Evolutionary conservation across 148 eudicot species (phyloP).

Genomic region (Amaranthus hypochondriacus): DNA sequence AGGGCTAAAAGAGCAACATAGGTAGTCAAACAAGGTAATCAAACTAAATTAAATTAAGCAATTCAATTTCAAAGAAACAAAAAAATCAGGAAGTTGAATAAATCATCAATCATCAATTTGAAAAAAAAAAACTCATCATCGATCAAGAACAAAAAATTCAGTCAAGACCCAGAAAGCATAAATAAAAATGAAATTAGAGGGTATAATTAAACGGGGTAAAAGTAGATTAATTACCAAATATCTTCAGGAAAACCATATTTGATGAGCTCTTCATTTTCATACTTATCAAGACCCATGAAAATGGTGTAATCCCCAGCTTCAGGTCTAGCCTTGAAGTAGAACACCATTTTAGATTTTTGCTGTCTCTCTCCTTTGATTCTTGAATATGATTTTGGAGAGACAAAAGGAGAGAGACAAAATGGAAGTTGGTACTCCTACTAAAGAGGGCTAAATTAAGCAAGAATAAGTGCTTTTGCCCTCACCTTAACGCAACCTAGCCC

Average conservation of each 20-base stretch:
- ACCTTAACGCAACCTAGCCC: too few species aligned
- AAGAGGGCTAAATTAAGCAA: too few species aligned
- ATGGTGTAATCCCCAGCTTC: slow-evolving; percentile 93
- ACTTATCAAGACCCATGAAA: slow-evolving; percentile 96
- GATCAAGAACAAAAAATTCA: background rate
- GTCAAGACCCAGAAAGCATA: background rate
- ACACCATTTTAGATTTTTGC: slow-evolving; percentile 52
- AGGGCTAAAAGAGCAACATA: background rate
- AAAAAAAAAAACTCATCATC: slow-evolving; percentile 2
- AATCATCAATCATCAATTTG: background rate
- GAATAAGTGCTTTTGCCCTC: too few species aligned
- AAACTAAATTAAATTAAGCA: background rate
- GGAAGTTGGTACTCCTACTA: background rate
- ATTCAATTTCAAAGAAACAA: background rate
- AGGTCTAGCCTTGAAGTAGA: slow-evolving; percentile 92
- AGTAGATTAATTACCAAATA: slow-evolving; percentile 47
- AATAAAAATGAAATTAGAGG: background rate
- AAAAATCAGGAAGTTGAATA: background rate
- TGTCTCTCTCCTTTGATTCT: slow-evolving; percentile 4
- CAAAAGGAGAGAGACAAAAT: background rate
- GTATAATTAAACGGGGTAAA: background rate
- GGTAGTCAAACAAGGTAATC: background rate
- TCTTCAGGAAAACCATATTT: slow-evolving; percentile 96
- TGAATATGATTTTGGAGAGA: background rate
- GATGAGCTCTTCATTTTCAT: slow-evolving; percentile 94